Evolutionary conservation across 2,329 filamentous ascomycete genomes (phyloP), one percentile per base, ranked within the genome.

Genomic region (Zalaria obscura): DNA sequence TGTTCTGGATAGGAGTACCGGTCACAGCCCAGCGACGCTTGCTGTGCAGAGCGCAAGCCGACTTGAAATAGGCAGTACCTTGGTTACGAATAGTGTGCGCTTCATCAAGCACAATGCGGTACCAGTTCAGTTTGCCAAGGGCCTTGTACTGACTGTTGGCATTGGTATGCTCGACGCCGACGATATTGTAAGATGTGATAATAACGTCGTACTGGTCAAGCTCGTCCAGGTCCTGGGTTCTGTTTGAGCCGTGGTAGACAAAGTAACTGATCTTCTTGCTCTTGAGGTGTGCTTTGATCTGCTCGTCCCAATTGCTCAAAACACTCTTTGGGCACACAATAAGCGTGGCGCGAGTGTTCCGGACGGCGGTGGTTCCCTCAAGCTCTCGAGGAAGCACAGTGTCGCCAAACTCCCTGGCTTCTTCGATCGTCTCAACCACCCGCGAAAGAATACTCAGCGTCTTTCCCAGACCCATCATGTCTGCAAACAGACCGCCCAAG

Each of bases 11-110:
- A 0, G 88, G 91, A 0, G 91, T 96, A 41, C 89, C 91, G 0
- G 91, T 96, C n/a, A 96, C 85, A 3, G 88, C 89, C 91, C 91
- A 98, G 29, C 88, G 80, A 28, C 88, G 77, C 54, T 83, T 75
- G 2, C 87, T 84, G 45, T 83, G 73, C 3, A 96, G 68, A 18
- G 76, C 74, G 48, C 86, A 88, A 18, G 91, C 84, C 3, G 85
- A 84, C 57, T 88, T 86, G 41, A 87, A 93, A 50, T 89, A 82
- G 34, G 83, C 68, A 1, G 87, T 89, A 3, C 70, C 75, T 47
- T 84, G 80, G 52, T 93, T 89, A 26, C 91, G 83, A 49, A 98
- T 96, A 61, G 83, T 83, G 58, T 98, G 91, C 1, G 88, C 91
- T 62, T 98, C 89, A 48, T 96, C 89, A 1, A 96, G 72, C 1